Base-by-base conservation (phyloP, 768 basidiomycete genomes). In the Trametes gibbosa region DNA sequence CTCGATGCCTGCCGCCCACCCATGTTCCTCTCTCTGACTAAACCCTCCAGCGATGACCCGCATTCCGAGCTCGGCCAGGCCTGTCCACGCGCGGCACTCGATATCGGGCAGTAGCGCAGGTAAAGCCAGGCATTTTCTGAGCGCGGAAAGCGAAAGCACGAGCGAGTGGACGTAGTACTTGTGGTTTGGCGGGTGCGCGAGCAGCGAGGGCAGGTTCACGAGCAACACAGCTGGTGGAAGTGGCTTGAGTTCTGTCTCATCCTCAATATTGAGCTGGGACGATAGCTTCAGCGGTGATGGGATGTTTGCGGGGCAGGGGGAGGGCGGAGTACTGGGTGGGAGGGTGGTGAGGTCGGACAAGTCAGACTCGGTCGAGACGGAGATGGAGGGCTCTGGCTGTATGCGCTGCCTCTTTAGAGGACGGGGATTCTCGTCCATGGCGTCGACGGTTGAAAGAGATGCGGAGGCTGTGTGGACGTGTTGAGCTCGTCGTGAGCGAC, bases 61-160 rank as follows among this genome's bases (percentile, higher is more conserved):
- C 67, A 90, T 77, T 3, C 88, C 89, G 1, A 89, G 65, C 69
- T 92, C 90, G 0, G 84, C 89, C 0, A 91, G 63, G 10, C 81
- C 80, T 0, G 84, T 84, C 83, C 86, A 90, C 0, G 87, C 87
- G 8, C 84, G 75, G 66, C 87, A 90, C 65, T 90, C 89, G 9
- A 85, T 69, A 50, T 81, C 79, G 5, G 79, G 77, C 5, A 83
- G 79, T 1, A 90, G 74, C 13, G 77, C 75, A 2, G 76, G 73
- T 0, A 84, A 62, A 0, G 72, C 63, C 13, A 89, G 75, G 68
- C 85, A 88, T 63, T 76, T 79, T 43, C 81, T 72, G 10, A 90
- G 67, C 0, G 89, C 82, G 45, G 76, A 69, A 1, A 84, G 68
- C 0, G 89, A 85, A 5, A 89, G 64, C 23, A 74, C 76, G 1